Evolutionary conservation across 352 stramenopile species (phyloP).

Genomic region (Phytophthora parvispora): DNA sequence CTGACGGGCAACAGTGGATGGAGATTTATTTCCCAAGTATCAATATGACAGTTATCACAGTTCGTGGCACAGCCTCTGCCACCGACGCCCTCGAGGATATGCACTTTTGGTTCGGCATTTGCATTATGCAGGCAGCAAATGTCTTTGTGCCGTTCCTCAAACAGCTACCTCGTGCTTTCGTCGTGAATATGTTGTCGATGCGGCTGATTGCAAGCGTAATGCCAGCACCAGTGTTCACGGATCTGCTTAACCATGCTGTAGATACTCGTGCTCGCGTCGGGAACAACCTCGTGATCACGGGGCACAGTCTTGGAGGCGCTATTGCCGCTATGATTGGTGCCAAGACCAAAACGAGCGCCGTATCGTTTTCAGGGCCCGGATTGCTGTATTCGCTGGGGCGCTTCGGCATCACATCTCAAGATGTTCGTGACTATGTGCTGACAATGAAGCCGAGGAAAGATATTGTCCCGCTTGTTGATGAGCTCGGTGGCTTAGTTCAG

Average conservation of each 20-base stretch:
- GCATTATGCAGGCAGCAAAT: slow-evolving; percentile 87
- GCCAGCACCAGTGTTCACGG: slow-evolving; percentile 69
- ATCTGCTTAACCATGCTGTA: slow-evolving; percentile 64
- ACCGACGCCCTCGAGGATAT: slow-evolving; percentile 86
- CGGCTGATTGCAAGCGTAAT: slow-evolving; percentile 70
- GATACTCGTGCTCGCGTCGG: slow-evolving; percentile 51
- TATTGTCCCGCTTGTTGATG: slow-evolving; percentile 83
- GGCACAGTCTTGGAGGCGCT: slow-evolving; percentile 80
- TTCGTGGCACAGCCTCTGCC: slow-evolving; percentile 84
- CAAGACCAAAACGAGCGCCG: slow-evolving; percentile 75
- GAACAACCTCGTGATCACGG: slow-evolving; percentile 77
- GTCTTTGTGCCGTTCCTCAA: slow-evolving; percentile 88
- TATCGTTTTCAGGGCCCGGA: slow-evolving; percentile 82
- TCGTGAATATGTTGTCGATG: slow-evolving; percentile 85
- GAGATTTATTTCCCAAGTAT: slow-evolving; percentile 81
- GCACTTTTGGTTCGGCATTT: slow-evolving; percentile 90
- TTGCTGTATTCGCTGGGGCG: slow-evolving; percentile 79
- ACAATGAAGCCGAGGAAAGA: slow-evolving; percentile 85
- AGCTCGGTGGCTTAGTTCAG: slow-evolving; percentile 81
- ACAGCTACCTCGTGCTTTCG: slow-evolving; percentile 73
- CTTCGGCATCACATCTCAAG: slow-evolving; percentile 67
- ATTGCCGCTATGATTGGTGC: slow-evolving; percentile 84
- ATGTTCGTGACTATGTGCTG: slow-evolving; percentile 82
- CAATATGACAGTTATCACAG: slow-evolving; percentile 87
- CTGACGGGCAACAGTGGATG: slow-evolving; percentile 83